Evolutionary conservation across 139 green algal species (phyloP).

Genomic region (Edaphochlamys debaryana): DNA sequence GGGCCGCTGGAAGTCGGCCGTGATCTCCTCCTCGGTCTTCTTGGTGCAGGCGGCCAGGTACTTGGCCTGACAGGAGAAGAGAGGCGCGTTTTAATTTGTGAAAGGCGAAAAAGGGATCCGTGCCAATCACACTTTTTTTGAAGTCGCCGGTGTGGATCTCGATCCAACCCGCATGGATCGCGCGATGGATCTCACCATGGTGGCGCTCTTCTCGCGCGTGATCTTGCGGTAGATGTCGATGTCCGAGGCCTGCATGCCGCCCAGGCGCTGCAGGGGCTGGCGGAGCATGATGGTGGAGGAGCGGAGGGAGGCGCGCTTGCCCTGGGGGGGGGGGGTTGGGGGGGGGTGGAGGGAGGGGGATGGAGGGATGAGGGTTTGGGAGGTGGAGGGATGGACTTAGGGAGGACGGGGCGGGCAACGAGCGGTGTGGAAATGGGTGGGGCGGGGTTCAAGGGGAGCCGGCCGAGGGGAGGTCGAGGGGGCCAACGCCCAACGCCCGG

Average conservation of each 20-base stretch:
- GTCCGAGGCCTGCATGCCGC: slow-evolving; percentile 93
- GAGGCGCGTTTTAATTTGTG: too few species aligned
- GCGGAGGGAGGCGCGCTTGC: slow-evolving; percentile 91
- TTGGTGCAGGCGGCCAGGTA: slow-evolving; percentile 84
- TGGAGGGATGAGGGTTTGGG: not conserved
- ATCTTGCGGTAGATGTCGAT: slow-evolving; percentile 98
- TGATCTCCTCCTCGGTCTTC: slow-evolving; percentile 84
- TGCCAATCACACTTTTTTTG: too few species aligned
- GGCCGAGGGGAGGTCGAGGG: too few species aligned
- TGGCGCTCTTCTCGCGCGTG: slow-evolving; percentile 86
- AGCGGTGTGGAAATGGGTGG: too few species aligned
- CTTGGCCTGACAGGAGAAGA: slow-evolving; percentile 51
- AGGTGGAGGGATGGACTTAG: not conserved
- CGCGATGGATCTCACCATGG: slow-evolving; percentile 87
- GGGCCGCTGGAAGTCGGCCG: slow-evolving; percentile 86
- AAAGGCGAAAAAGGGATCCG: too few species aligned
- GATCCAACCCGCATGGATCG: too few species aligned
- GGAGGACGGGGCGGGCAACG: too few species aligned
- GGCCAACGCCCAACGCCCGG: too few species aligned
- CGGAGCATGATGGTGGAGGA: slow-evolving; percentile 97
- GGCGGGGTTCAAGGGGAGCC: too few species aligned
- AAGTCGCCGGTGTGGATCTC: too few species aligned
- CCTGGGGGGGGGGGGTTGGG: slow-evolving; percentile 55
- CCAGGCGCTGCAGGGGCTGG: slow-evolving; percentile 92
- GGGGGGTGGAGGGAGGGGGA: not conserved